A percentile compares a stretch with the other conserved stretches of the same genome.
phyloP scores from a whole-genome alignment of 2,329 filamentous ascomycete genomes.

The Fusarium torreyae region DNA sequence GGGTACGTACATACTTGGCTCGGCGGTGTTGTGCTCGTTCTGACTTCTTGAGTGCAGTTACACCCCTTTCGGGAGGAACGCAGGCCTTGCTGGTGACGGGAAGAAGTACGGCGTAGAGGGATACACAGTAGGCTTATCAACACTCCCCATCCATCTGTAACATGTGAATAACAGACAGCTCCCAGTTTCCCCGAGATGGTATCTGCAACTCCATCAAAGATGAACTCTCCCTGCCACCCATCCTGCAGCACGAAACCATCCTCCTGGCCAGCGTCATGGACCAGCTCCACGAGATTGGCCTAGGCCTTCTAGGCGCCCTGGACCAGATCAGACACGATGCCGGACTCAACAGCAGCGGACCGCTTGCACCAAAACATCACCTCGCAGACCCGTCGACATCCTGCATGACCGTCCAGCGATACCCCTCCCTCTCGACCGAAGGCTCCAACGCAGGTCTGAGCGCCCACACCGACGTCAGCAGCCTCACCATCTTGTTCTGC shows the following conservation, averaged over 20 bases:
- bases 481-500: not conserved
- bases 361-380: not conserved
- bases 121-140: not conserved
- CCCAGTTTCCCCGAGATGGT: not conserved
- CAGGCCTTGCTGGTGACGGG: not conserved
- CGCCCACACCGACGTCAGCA: slow-evolving; percentile 5
- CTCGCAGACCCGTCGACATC: not conserved
- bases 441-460: not conserved
- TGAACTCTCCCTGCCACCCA: not conserved
- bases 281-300: not conserved
- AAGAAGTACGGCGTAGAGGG: not conserved
- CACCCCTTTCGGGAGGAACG: not conserved
- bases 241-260: not conserved
- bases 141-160: not conserved
- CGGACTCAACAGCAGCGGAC: not conserved
- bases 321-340: not conserved
- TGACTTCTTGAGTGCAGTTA: not conserved
- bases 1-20: not conserved
- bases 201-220: not conserved
- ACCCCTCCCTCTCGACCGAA: not conserved
- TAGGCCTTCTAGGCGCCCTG: not conserved
- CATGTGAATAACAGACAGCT: not conserved
- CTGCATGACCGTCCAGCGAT: not conserved
- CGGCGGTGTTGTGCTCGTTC: not conserved
- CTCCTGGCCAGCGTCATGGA: not conserved